Conservation (phyloP, 495 filamentous ascomycete species). For the Podospora appendiculata region DNA sequence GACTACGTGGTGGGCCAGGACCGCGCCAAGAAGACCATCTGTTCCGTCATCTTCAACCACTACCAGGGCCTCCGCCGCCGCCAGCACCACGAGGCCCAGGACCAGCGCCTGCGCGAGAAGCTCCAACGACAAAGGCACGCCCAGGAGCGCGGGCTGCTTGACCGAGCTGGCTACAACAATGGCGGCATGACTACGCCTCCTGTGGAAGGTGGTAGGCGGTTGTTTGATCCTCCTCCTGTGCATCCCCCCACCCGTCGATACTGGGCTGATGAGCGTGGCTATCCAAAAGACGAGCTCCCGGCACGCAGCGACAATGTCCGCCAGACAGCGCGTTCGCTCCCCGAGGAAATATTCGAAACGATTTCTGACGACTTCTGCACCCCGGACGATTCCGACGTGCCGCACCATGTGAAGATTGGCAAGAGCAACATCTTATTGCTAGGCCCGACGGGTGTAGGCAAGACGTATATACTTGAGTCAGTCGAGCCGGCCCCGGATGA, state of each 20-base stretch:
- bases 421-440: conserved; percentile 94
- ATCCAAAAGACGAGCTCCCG: conserved; percentile 65
- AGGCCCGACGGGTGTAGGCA: conserved; percentile 91
- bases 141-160: conserved; percentile 30
- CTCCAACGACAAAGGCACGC: conserved; percentile 36
- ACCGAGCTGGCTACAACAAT: conserved; percentile 3
- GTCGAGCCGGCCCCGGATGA: conserved; percentile 3
- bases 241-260: conserved; percentile 6
- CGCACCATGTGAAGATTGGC: conserved; percentile 69
- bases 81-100: conserved; percentile 69
- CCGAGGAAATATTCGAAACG: conserved; percentile 9
- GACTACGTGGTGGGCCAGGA: conserved; percentile 96
- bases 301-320: conserved; percentile 61
- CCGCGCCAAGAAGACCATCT: conserved; percentile 90
- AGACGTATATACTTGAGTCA: conserved; percentile 85
- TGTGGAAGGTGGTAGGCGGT: conserved; percentile 41
- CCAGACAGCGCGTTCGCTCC: conserved; percentile 26
- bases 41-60: conserved; percentile 93
- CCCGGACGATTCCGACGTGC: conserved; percentile 36
- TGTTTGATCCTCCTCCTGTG: neutral
- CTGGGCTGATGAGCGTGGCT: conserved; percentile 20
- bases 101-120: conserved; percentile 52
- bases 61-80: conserved; percentile 82
- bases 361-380: conserved; percentile 28
- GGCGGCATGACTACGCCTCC: conserved; percentile 28